Conservation (phyloP, 257 asterid genomes). For the Ophiorrhiza pumila region DNA sequence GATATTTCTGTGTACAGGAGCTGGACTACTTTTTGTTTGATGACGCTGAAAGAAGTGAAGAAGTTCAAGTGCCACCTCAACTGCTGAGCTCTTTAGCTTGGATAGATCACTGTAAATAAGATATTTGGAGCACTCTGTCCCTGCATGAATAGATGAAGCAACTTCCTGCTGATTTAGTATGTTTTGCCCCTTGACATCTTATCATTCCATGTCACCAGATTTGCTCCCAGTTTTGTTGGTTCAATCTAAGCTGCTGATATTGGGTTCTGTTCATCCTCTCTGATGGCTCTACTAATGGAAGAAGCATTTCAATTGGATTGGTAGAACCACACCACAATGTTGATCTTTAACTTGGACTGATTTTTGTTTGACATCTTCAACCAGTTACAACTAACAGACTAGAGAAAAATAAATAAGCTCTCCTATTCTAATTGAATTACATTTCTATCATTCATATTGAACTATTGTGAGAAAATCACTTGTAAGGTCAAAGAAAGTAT, state of each 20-base stretch:
- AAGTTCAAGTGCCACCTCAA: conserved; percentile 3
- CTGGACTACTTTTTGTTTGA: not conserved
- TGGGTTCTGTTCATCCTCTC: not conserved
- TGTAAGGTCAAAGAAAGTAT: not conserved
- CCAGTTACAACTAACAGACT: not conserved
- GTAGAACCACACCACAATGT: not conserved
- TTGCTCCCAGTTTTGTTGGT: too few relatives aligned
- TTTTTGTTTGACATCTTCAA: not conserved
- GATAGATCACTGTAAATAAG: not conserved
- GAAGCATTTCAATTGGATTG: not conserved
- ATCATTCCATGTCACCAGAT: not conserved
- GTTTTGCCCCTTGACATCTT: not conserved
- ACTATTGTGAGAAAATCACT: not conserved
- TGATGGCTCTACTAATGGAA: not conserved
- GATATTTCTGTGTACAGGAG: not conserved
- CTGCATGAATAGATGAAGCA: not conserved
- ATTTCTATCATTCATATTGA: not conserved
- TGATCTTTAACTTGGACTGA: not conserved
- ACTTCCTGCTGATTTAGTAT: not conserved
- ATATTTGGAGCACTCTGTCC: not conserved
- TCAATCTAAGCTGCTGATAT: too few relatives aligned
- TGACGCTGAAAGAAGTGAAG: not conserved
- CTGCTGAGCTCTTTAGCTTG: not conserved
- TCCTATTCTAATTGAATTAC: not conserved
- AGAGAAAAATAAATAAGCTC: not conserved